Evolutionary conservation across 2,329 filamentous ascomycete species (phyloP).

Genomic region (Scorias spongiosa): DNA sequence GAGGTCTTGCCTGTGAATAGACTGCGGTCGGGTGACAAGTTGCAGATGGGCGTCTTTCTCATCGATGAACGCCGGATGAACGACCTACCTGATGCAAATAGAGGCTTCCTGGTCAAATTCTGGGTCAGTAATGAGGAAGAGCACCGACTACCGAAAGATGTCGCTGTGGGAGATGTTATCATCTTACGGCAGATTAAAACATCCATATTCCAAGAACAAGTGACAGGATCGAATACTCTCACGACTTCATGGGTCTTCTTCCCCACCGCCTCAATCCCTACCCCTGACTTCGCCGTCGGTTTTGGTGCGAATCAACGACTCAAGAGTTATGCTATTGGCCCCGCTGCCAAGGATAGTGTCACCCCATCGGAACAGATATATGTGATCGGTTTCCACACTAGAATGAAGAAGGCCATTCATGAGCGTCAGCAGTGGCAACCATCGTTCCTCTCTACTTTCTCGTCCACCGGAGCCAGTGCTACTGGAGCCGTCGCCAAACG

Average conservation of each 20-base stretch:
- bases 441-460: background rate
- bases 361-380: slow-evolving; percentile 19
- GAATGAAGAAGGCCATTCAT: background rate
- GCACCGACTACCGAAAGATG: slow-evolving; percentile 23
- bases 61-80: slow-evolving; percentile 19
- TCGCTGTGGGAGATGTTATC: slow-evolving; percentile 45
- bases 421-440: background rate
- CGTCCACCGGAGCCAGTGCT: background rate
- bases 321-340: slow-evolving; percentile 5
- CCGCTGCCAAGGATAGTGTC: slow-evolving; percentile 6
- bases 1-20: no score
- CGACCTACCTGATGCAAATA: slow-evolving; percentile 2
- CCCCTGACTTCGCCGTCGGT: slow-evolving; percentile 12
- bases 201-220: slow-evolving; percentile 5
- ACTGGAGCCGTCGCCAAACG: background rate
- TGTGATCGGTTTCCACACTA: slow-evolving; percentile 16
- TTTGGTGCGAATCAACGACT: slow-evolving; percentile 12
- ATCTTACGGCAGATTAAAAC: slow-evolving; percentile 34
- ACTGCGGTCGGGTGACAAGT: slow-evolving; percentile 3
- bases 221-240: slow-evolving; percentile 11
- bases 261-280: slow-evolving; percentile 12
- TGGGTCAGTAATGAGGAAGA: slow-evolving; percentile 35
- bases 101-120: slow-evolving; percentile 35
- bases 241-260: slow-evolving; percentile 13
- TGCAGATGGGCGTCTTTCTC: slow-evolving; percentile 22